Evolutionary conservation across 495 filamentous ascomycete species (phyloP).

Genomic region (Chaetomium tenue): DNA sequence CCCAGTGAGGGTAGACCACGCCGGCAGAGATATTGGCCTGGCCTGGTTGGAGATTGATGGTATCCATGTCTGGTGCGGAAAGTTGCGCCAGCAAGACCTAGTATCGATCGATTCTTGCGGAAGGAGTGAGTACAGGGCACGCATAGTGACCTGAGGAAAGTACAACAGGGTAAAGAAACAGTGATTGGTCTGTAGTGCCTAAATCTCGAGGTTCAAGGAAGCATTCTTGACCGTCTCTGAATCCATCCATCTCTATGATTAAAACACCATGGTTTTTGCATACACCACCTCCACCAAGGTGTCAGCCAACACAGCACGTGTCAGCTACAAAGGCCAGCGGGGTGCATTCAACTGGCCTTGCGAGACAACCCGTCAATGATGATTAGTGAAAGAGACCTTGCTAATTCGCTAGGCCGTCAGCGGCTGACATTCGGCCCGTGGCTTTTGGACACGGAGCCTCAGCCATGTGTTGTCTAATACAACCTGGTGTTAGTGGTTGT

Average conservation of each 20-base stretch:
- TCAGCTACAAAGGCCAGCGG: too few species aligned
- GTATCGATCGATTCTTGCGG: not conserved
- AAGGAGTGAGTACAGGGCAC: not conserved
- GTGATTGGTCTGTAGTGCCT: not conserved
- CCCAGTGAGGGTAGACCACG: not conserved
- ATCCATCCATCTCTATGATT: too few species aligned
- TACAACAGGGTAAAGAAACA: not conserved
- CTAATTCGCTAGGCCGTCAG: too few species aligned
- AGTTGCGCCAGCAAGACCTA: not conserved
- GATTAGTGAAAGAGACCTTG: too few species aligned
- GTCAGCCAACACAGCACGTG: too few species aligned
- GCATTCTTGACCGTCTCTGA: too few species aligned
- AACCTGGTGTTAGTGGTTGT: constrained; percentile 2
- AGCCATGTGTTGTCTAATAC: not conserved
- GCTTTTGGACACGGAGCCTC: not conserved
- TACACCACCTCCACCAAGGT: too few species aligned
- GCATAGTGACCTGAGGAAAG: not conserved
- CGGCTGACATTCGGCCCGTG: too few species aligned
- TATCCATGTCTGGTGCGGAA: not conserved
- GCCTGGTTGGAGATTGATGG: not conserved
- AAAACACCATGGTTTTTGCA: too few species aligned
- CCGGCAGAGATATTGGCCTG: not conserved
- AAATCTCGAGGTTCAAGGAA: too few species aligned
- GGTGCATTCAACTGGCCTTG: too few species aligned
- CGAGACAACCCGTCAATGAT: too few species aligned